Evolutionary conservation across 2,329 filamentous ascomycete species (phyloP).

Genomic region (Onygenales sp.): DNA sequence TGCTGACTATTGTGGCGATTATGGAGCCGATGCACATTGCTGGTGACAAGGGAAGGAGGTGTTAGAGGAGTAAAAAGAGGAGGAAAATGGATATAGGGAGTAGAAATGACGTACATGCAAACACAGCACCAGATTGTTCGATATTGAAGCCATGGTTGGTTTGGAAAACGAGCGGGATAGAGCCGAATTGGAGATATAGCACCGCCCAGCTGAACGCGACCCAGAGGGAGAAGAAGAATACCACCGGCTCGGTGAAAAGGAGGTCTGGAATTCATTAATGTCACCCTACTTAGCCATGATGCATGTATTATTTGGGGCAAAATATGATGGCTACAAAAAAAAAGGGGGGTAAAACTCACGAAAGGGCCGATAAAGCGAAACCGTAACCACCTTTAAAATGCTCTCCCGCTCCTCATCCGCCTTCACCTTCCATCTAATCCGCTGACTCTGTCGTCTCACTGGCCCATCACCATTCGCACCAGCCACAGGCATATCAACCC

Average conservation of each 20-base stretch:
- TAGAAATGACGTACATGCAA: slow-evolving; percentile 38
- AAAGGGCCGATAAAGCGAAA: slow-evolving; percentile 71
- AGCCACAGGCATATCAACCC: slow-evolving; percentile 38
- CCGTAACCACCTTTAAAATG: slow-evolving; percentile 58
- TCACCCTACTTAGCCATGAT: not conserved
- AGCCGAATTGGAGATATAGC: slow-evolving; percentile 74
- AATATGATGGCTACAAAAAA: not conserved
- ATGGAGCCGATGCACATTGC: slow-evolving; percentile 60
- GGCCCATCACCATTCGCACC: slow-evolving; percentile 9
- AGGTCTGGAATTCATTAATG: slow-evolving; percentile 30
- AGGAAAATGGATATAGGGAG: not conserved
- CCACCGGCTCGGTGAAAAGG: slow-evolving; percentile 54
- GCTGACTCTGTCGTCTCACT: slow-evolving; percentile 28
- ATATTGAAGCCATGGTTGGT: slow-evolving; percentile 58
- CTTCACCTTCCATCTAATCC: slow-evolving; percentile 71
- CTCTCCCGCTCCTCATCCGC: slow-evolving; percentile 67
- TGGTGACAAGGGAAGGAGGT: slow-evolving; percentile 3
- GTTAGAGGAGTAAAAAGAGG: not conserved
- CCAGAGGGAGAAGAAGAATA: slow-evolving; percentile 74
- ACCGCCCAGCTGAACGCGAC: slow-evolving; percentile 83
- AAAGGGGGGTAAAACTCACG: slow-evolving; percentile 28
- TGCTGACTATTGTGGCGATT: slow-evolving; percentile 58
- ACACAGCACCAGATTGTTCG: slow-evolving; percentile 61
- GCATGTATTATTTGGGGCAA: no score
- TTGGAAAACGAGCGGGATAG: slow-evolving; percentile 68